phyloP scores from a whole-genome alignment of 2,329 filamentous ascomycete genomes.

The Alternaria infectoria region DNA sequence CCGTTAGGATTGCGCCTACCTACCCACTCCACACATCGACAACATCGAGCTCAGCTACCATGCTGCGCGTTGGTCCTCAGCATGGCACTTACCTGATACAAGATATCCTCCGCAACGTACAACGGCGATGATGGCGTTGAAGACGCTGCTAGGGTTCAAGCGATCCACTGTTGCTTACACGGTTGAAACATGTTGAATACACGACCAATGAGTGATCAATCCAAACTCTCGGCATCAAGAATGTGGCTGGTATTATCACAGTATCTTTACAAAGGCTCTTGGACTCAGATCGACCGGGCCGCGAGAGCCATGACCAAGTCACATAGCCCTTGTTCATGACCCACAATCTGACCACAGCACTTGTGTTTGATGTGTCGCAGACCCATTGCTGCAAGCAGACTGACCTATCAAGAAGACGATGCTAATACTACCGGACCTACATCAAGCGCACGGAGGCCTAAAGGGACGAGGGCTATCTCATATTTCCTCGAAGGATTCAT shows the following conservation, averaged over 20 bases:
- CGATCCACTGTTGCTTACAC: constrained; percentile 11
- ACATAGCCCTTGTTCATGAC: constrained; percentile 13
- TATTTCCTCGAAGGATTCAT: neutral
- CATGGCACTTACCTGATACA: neutral
- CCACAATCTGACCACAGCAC: constrained; percentile 21
- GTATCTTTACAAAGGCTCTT: constrained; percentile 3
- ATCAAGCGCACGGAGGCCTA: neutral
- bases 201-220: constrained; percentile 18
- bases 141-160: neutral
- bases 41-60: constrained; percentile 18
- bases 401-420: constrained; percentile 6
- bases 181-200: neutral
- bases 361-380: constrained; percentile 16
- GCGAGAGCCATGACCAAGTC: constrained; percentile 17
- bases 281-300: constrained; percentile 27
- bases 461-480: constrained; percentile 15
- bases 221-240: constrained; percentile 8
- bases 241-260: constrained; percentile 12
- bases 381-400: constrained; percentile 13
- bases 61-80: constrained; percentile 7
- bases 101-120: neutral
- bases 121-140: constrained; percentile 1
- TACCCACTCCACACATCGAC: constrained; percentile 3
- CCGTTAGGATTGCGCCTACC: constrained; percentile 12
- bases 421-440: neutral